These are phyloP conservation scores for Arxiozyma bovina DNA, from an alignment of 1,139 yeast genomes.

Conservation along the genomic window DNA sequence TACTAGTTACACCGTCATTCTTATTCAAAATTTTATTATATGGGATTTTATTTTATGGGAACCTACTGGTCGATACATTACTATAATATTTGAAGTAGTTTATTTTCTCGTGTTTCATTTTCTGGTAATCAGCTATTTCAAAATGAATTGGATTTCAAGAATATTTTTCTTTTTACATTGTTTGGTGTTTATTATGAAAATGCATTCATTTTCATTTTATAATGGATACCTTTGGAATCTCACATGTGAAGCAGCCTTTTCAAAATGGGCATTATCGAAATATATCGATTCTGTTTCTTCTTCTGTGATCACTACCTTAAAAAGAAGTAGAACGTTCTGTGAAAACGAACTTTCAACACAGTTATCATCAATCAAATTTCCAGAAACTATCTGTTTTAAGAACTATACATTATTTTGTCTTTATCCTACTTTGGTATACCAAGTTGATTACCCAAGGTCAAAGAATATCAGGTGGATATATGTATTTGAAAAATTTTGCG, in stretches of 20 bases:
- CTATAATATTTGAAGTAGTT: constrained; percentile 44
- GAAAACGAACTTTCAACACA: constrained; percentile 51
- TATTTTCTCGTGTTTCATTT: constrained; percentile 41
- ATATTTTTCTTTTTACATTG: constrained; percentile 74
- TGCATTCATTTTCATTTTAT: constrained; percentile 81
- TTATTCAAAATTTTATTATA: constrained; percentile 45
- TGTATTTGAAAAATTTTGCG: constrained; percentile 56
- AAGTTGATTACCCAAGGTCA: constrained; percentile 68
- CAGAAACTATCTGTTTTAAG: constrained; percentile 49
- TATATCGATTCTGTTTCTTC: constrained; percentile 13
- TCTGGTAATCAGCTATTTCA: constrained; percentile 39
- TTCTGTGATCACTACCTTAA: constrained; percentile 30
- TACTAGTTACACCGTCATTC: constrained; percentile 45
- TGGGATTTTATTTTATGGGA: constrained; percentile 45
- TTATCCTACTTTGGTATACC: constrained; percentile 78
- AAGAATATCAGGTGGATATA: constrained; percentile 54
- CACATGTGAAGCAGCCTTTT: constrained; percentile 43
- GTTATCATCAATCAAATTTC: constrained; percentile 39
- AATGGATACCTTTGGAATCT: constrained; percentile 80
- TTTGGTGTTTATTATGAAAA: constrained; percentile 81
- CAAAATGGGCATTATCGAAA: constrained; percentile 32
- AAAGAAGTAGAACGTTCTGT: constrained; percentile 51
- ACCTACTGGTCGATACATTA: constrained; percentile 50
- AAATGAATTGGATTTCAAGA: constrained; percentile 78
- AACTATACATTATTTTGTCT: constrained; percentile 66